These are phyloP conservation scores for Calonectria hongkongensis DNA, from an alignment of 2,329 filamentous ascomycete genomes.

Conservation along the genomic window DNA sequence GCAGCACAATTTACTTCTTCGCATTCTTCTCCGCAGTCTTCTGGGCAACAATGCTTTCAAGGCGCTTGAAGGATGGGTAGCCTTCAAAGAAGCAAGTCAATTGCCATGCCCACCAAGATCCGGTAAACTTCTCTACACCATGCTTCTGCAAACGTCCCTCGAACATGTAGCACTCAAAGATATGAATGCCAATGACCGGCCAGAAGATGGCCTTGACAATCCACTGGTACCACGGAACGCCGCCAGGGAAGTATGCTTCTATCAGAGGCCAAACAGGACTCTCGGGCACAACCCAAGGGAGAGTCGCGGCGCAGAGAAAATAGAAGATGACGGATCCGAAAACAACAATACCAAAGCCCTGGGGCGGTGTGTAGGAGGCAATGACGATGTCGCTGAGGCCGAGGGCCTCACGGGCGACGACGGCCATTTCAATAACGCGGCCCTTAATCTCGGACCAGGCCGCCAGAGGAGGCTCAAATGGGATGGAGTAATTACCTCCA, in stretches of 20 bases:
- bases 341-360: conserved; percentile 69
- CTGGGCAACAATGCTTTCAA: conserved; percentile 68
- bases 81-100: conserved; percentile 73
- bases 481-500: conserved; percentile 71
- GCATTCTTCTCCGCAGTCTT: conserved; percentile 64
- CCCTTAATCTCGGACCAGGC: conserved; percentile 80
- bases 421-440: conserved; percentile 82
- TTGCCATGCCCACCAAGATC: conserved; percentile 75
- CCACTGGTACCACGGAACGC: conserved; percentile 74
- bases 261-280: conserved; percentile 70
- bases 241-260: conserved; percentile 72
- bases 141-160: conserved; percentile 68
- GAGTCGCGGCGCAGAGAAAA: conserved; percentile 68
- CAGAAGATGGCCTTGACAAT: conserved; percentile 76
- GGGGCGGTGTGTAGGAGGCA: conserved; percentile 63
- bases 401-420: conserved; percentile 74
- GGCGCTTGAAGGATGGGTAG: conserved; percentile 67
- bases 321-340: conserved; percentile 74
- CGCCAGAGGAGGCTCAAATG: conserved; percentile 82
- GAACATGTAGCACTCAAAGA: conserved; percentile 75
- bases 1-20: conserved; percentile 55
- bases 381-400: conserved; percentile 71
- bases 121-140: conserved; percentile 66
- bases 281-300: conserved; percentile 71
- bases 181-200: conserved; percentile 79